Base-by-base conservation (phyloP, 2,329 filamentous ascomycete species). In the Pseudocercospora pini-densiflorae region DNA sequence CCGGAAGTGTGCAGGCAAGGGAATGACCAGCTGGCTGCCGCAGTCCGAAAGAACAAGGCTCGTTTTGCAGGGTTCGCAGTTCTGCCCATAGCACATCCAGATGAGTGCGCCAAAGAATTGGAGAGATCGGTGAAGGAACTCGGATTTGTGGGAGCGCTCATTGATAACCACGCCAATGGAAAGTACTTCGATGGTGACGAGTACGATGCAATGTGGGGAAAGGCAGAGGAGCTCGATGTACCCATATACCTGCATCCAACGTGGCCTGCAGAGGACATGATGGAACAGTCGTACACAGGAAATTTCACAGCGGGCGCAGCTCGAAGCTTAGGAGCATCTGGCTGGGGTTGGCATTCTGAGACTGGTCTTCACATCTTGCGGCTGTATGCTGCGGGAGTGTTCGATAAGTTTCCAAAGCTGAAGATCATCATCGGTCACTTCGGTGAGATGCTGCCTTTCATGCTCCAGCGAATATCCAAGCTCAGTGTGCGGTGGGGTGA, bases 401-500 rank as follows among this genome's bases (percentile, higher is more conserved):
- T 89, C 67, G 87, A 88, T 72, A 76, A 79, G 3, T 84, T 83
- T 51, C 86, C 86, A 0, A 76, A 73, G 21, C 72, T 89, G 8
- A 87, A 88, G 71, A 78, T 89, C 55, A 77, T 88, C 9, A 77
- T 87, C 33, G 85, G 85, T 0, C 86, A 87, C 72, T 84, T 86
- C 77, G 85, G 85, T 12, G 85, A 87, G 75, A 82, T 86, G 80
- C 73, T 89, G 0, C 86, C 87, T 0, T 88, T 85, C 69, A 82
- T 85, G 78, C 76, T 88, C 9, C 82, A 87, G 51, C 80, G 86
- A 0, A 80, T 83, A 45, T 65, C 75, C 40, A 70, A 73, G 43
- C 66, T 76, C 31, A 63, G 71, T 59, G 59, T 66, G 74, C 70
- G 74, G 6, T 77, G 76, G 64, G 74, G 74, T 12, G 70, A 75